Evolutionary conservation across 805 yeast genomes (phyloP).

Genomic region (Yarrowia porcina): DNA sequence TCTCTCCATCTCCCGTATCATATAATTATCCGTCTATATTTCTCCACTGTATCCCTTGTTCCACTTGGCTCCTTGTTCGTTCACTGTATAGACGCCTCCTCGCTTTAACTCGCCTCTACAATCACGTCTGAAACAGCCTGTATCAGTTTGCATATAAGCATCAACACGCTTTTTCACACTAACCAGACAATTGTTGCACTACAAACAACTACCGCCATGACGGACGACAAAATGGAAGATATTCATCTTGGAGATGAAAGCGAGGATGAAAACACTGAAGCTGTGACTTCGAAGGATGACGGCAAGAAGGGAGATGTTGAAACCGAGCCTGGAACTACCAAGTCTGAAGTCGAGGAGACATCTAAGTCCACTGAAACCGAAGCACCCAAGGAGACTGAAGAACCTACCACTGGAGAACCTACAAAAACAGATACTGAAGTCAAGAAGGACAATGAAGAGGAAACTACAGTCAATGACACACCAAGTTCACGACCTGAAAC

Average conservation of each 20-base stretch:
- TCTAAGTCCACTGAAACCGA: not conserved
- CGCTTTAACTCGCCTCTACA: not conserved
- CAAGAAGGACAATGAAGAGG: not conserved
- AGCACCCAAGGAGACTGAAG: not conserved
- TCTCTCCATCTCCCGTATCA: no score
- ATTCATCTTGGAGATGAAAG: slow-evolving; percentile 16
- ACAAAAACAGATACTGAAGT: not conserved
- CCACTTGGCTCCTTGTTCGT: no score
- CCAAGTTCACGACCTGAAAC: not conserved
- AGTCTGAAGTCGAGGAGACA: no score
- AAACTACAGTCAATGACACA: not conserved
- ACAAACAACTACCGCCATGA: not conserved
- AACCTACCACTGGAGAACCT: no score
- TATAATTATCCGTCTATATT: no score
- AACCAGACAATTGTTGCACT: not conserved
- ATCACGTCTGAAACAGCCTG: not conserved
- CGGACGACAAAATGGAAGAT: not conserved
- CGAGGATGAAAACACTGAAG: not conserved
- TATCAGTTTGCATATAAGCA: not conserved
- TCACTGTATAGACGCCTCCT: not conserved
- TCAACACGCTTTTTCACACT: not conserved
- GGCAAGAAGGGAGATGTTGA: not conserved
- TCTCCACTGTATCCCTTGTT: no score
- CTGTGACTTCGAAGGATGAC: not conserved
- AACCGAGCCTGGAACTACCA: not conserved